A percentile compares a stretch with the other conserved stretches of the same genome.
Conservation (phyloP, 2,329 filamentous ascomycete species). For the Xylariaceae sp. region DNA sequence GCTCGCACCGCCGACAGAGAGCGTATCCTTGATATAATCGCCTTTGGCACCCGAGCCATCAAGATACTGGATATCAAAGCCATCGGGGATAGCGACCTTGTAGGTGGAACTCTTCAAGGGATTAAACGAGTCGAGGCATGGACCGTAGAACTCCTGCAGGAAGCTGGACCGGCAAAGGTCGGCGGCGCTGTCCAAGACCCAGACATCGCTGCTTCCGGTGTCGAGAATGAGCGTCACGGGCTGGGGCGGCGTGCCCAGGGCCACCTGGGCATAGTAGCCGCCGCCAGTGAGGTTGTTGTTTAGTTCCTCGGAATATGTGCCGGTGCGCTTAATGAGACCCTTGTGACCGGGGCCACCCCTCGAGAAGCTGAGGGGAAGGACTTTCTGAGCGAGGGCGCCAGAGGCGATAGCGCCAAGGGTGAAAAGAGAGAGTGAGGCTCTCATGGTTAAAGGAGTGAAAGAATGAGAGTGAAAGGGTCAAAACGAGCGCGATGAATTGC, state of each 20-base stretch:
- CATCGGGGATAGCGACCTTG: conserved; percentile 36
- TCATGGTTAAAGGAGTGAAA: conserved; percentile 16
- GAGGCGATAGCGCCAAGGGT: conserved; percentile 16
- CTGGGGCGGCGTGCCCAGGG: conserved; percentile 56
- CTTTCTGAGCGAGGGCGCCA: conserved; percentile 22
- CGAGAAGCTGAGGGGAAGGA: conserved; percentile 27
- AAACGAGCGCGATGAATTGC: too few species aligned
- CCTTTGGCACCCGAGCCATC: conserved; percentile 50
- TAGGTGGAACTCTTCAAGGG: conserved; percentile 45
- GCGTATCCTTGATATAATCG: conserved; percentile 53
- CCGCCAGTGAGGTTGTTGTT: conserved; percentile 52
- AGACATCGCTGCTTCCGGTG: conserved; percentile 60
- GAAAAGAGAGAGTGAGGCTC: conserved; percentile 15
- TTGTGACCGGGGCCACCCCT: conserved; percentile 14
- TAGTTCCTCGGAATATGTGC: conserved; percentile 36
- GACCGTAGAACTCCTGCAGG: conserved; percentile 35
- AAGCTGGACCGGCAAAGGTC: conserved; percentile 36
- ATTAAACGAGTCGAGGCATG: conserved; percentile 41
- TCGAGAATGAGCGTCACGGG: conserved; percentile 51
- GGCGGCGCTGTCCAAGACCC: conserved; percentile 42
- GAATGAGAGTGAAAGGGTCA: not conserved
- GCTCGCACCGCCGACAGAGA: conserved; percentile 46
- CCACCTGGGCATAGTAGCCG: conserved; percentile 52
- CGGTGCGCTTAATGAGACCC: conserved; percentile 18
- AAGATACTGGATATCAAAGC: conserved; percentile 59